A percentile compares a stretch with the other conserved stretches of the same genome.
Evolutionary conservation across 208 protist genomes (phyloP).

Genomic region (Leishmania turanica): DNA sequence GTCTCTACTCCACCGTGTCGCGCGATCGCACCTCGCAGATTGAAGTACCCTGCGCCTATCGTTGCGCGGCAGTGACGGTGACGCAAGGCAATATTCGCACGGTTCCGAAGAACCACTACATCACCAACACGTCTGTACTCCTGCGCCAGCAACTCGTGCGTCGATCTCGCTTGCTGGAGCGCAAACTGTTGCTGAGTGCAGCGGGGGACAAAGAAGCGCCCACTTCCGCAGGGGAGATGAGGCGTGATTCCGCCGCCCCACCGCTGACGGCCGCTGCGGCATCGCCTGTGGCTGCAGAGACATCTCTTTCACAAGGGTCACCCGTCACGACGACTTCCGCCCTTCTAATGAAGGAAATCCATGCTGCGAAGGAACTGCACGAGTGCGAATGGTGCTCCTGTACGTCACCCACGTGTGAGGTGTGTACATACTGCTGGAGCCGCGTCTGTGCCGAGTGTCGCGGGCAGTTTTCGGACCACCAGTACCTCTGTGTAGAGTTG

Average conservation of each 20-base stretch:
- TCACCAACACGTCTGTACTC: constrained; percentile 37
- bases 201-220: neutral
- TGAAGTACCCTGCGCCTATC: constrained; percentile 48
- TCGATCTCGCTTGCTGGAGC: constrained; percentile 14
- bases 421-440: constrained; percentile 49
- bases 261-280: neutral
- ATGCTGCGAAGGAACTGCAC: constrained; percentile 21
- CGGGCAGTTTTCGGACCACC: constrained; percentile 48
- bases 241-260: neutral
- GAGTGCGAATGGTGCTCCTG: constrained; percentile 60
- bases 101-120: constrained; percentile 45
- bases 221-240: neutral
- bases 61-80: constrained; percentile 37
- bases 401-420: constrained; percentile 25
- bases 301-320: neutral
- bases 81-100: constrained; percentile 49
- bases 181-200: neutral
- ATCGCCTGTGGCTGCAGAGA: neutral
- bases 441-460: constrained; percentile 42
- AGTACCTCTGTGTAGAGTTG: constrained; percentile 38
- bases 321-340: neutral
- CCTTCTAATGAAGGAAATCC: constrained; percentile 12
- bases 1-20: constrained; percentile 42
- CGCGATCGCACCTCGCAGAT: constrained; percentile 36
- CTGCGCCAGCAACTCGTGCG: constrained; percentile 24